phyloP scores from a whole-genome alignment of 176 grass and related monocot genomes.

The sorghum (Sorghum bicolor) region Sorghum_bicolor_NCBIv3 NC_012875.2:55307501-55308000 shows the following conservation, averaged over 20 bases:
- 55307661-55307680: neutral
- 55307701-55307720: slow-evolving; percentile 1
- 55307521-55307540: too few species aligned
- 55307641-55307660: neutral
- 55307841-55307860: neutral
- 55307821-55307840: neutral
- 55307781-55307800: neutral
- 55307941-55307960: neutral
- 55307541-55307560: neutral
- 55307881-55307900: neutral
- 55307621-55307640: neutral
- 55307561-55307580: neutral
- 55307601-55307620: neutral
- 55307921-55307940: neutral
- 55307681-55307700: too few species aligned
- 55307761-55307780: neutral
- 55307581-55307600: neutral
- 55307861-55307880: neutral
- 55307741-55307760: neutral
- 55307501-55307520: too few species aligned
- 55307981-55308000: neutral
- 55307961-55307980: neutral
- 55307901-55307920: neutral
- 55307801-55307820: neutral
- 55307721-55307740: slow-evolving; percentile 5